Evolutionary conservation across 257 asterid species (phyloP), one percentile per base, ranked within the genome.

Genomic region (Fraxinus excelsior): DNA sequence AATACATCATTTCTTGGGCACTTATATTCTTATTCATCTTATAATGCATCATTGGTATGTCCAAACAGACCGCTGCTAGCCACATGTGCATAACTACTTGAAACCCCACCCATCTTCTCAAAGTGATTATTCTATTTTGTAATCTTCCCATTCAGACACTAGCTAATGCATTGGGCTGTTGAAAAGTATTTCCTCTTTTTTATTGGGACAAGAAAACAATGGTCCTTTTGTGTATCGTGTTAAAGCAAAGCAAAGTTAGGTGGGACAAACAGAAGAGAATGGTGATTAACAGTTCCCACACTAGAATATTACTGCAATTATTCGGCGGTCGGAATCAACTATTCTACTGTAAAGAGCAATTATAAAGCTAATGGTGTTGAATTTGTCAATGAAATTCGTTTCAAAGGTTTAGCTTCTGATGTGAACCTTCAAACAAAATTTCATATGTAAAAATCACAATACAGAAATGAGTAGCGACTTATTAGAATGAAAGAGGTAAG

Each of bases 1-100:
- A 60, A 65, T 72, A 18, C 49, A 10, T 38, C 76, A 19, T 64
- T 26, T 60, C 69, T 74, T 67, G 84, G 84, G 74, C 74, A 51
- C 19, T 73, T 67, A 42, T 46, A 70, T 79, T 79, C 34, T 25
- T 62, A 25, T 9, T 25, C 32, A 26, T 62, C 68, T 62, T 25
- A 25, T 23, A 25, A 26, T 62, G 19, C 34, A 25, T 26, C 68
- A 62, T 25, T 12, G 35, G 68, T 62, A 62, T 62, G 13, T 62
- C 68, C 68, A 62, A 62, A 23, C 32, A 25, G 68, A 62, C 64
- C 64, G 64, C 64, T 53, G 25, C 64, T 5, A 5, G 25, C 64
- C 6, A 19, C 64, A 53, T 19, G 64, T 18, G n/a, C 25, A 53
- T 1, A 51, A 53, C 26, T 53, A 53, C 26, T 53, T n/a, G 25